Evolutionary conservation across 129 eudicot genomes (phyloP), one percentile per base, ranked within the genome.

Genomic region (carrot (Daucus carota)): DNA sequence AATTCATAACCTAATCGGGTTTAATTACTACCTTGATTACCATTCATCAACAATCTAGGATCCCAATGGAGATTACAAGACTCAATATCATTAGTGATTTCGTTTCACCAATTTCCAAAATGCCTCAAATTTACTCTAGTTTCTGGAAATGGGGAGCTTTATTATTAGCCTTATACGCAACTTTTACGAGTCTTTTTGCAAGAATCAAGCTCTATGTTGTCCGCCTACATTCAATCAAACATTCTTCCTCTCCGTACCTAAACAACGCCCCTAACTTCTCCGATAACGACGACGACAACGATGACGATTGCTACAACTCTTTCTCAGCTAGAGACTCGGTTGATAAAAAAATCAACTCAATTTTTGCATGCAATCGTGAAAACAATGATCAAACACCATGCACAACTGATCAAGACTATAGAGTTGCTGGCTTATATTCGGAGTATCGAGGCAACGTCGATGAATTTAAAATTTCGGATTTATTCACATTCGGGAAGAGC

Each of bases 81-180:
- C 84, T 91, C 36, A 89, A 87, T 57, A 81, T 89, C 67, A 81
- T 90, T 0, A 87, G 81, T 60, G 92, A 90, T 79, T 90, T 90
- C 75, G 85, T 71, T 41, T 71, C 74, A 26, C 74, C 74, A n/a
- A 12, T 75, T n/a, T 46, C 32, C n/a, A 54, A 29, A 36, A 36
- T 59, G 10, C 85, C 90, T 20, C 84, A 74, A 42, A 48, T 85
- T 0, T 80, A 78, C 76, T 83, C 54, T 24, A 42, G 85, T 31
- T 81, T 85, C 47, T 90, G 89, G 87, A 88, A 92, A 84, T 93
- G 86, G 88, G 92, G 96, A 3, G 93, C 97, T 73, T 24, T 90
- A 15, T 43, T 93, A 46, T 80, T 93, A 9, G 97, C 92, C 12
- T 50, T 90, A 40, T 65, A 87, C 3, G 92, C 89, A 12, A 86